These are phyloP conservation scores for Cryptococcus sp. DNA, from an alignment of 1,284 basidiomycete genomes.

Conservation along the genomic window DNA sequence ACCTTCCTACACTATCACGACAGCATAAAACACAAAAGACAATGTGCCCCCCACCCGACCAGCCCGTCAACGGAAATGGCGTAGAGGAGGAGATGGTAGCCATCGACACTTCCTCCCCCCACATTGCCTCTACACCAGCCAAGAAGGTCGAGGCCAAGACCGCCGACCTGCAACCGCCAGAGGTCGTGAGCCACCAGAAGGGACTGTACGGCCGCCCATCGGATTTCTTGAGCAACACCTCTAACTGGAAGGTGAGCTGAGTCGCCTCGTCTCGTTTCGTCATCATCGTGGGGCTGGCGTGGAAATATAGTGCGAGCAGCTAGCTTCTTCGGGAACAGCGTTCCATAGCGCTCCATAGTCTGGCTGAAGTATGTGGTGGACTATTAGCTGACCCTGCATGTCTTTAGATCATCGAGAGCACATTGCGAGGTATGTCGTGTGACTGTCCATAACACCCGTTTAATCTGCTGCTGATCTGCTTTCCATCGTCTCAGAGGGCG, in stretches of 20 bases:
- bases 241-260: slow-evolving; percentile 70
- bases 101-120: slow-evolving; percentile 58
- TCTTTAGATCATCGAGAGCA: slow-evolving; percentile 84
- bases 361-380: neutral
- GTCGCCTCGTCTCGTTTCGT: neutral
- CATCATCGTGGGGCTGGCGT: neutral
- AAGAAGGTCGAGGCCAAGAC: slow-evolving; percentile 1
- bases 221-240: slow-evolving; percentile 88
- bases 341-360: neutral
- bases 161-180: slow-evolving; percentile 23
- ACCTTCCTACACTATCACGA: no score
- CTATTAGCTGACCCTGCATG: neutral
- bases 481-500: slow-evolving; percentile 70
- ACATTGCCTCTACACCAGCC: slow-evolving; percentile 29
- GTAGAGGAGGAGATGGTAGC: slow-evolving; percentile 64
- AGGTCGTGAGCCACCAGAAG: slow-evolving; percentile 48
- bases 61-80: slow-evolving; percentile 56
- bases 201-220: slow-evolving; percentile 85
- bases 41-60: slow-evolving; percentile 68
- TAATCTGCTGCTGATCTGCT: neutral
- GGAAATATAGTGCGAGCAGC: neutral
- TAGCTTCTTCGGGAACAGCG: neutral
- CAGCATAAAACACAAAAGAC: slow-evolving; percentile 1
- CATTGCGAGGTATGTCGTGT: slow-evolving; percentile 72
- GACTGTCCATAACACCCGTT: neutral